A percentile compares a stretch with the other conserved stretches of the same genome.
Conservation (phyloP, 495 filamentous ascomycete genomes). For the Aspergillus mulundensis region DNA sequence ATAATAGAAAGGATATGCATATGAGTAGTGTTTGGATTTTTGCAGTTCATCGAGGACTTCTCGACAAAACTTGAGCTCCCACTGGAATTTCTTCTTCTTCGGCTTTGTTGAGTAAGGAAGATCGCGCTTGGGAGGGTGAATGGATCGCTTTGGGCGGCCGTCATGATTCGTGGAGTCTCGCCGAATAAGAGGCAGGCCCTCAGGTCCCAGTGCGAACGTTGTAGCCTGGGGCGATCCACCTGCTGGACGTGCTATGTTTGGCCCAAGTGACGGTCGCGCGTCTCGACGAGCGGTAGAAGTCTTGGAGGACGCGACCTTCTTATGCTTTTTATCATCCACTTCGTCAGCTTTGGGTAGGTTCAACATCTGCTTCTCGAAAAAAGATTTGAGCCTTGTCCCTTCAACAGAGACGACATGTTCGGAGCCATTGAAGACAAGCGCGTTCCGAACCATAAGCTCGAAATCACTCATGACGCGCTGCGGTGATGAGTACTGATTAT, state of each 20-base stretch:
- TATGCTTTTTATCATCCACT: conserved; percentile 57
- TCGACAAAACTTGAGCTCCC: conserved; percentile 87
- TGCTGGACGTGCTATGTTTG: conserved; percentile 27
- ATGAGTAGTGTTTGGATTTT: conserved; percentile 62
- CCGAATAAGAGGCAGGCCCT: conserved; percentile 87
- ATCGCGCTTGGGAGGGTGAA: conserved; percentile 88
- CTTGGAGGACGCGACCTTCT: conserved; percentile 48
- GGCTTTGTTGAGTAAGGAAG: conserved; percentile 78
- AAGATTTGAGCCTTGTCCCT: conserved; percentile 57
- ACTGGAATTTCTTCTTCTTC: conserved; percentile 87
- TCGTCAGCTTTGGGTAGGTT: conserved; percentile 48
- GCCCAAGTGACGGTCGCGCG: conserved; percentile 43
- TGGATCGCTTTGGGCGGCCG: conserved; percentile 85
- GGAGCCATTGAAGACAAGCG: conserved; percentile 74
- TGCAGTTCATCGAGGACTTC: conserved; percentile 72
- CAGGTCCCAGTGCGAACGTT: conserved; percentile 77
- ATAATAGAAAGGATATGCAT: conserved; percentile 66
- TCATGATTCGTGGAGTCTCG: conserved; percentile 76
- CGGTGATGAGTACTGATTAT: conserved; percentile 58
- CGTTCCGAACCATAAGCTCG: conserved; percentile 69
- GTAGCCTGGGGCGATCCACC: conserved; percentile 51
- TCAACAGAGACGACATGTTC: conserved; percentile 63
- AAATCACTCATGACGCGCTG: conserved; percentile 69
- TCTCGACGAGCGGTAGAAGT: conserved; percentile 50
- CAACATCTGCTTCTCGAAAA: conserved; percentile 56